Evolutionary conservation across 768 basidiomycete species (phyloP), one percentile per base, ranked within the genome.

Genomic region (Trichaptum fuscoviolaceum): DNA sequence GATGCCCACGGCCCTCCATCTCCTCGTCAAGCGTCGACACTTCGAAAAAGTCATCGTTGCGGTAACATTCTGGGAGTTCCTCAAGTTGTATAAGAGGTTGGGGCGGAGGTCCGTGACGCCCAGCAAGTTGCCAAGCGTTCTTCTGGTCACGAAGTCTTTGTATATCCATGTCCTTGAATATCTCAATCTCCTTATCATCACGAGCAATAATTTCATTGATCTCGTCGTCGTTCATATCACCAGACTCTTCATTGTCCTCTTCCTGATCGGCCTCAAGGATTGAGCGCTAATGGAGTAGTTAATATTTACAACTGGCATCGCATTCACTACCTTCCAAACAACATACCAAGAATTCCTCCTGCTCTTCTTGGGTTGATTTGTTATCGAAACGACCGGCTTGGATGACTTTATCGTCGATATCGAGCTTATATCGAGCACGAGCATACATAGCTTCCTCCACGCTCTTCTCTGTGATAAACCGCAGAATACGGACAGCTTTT

Each of bases 321-420:
- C 3, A 5, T 17, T 52, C 58, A 27, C 27, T 35, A 64, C 15
- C 27, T 23, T n/a, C 59, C n/a, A n/a, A n/a, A 58, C 52, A n/a
- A 78, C 89, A 70, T 72, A 94, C 93, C 79, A 98, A 78, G 70
- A 96, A 91, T 73, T 95, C 94, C 75, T 99, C 96, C 71, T 97
- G 95, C 75, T 99, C 97, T 75, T 96, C 95, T 70, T 95, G 92
- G 3, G 95, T 96, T 24, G 96, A 96, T 79, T 96, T 96, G 79
- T 99, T 96, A 76, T 99, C 97, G 79, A 98, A 98, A 60, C 95
- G 94, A 83, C 96, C 96, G 64, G 95, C 95, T 80, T 98, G 96
- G 73, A 98, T 98, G 79, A 97, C 96, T 77, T 99, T 99, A 80
- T 96, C 95, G 75, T 99, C 97, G 73, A 99, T 96, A 73, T 96